Evolutionary conservation across 257 asterid genomes (phyloP), one percentile per base, ranked within the genome.

Genomic region (Verbena officinalis): DNA sequence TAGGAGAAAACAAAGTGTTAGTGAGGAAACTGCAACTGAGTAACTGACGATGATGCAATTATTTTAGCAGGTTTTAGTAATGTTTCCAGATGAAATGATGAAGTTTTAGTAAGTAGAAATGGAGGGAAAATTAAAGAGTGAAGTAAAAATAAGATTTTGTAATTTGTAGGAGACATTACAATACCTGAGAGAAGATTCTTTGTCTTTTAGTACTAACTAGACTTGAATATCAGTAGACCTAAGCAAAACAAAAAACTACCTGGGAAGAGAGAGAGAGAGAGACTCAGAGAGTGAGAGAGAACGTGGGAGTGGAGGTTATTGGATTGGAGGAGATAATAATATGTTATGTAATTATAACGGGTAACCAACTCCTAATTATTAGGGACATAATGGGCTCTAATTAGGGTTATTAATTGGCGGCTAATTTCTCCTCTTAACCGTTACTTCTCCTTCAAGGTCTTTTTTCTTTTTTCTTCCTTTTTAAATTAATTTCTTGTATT

Each of bases 241-340:
- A 3, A 59, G 40, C 49, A n/a, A n/a, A n/a, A 2, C 13, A 38
- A 62, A 56, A 68, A 68, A 43, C 50, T 62, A 73, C 23, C 70
- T 7, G 12, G 5, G 59, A 42, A 40, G 38, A 39, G 44, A 59
- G 50, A 59, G 15, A 49, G 2, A 4, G 1, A 57, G 65, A 61
- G 50, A 24, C 66, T 45, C 65, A 44, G 70, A 49, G 70, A 19
- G 65, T 21, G 57, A 23, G 77, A 61, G 73, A 34, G 52, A 59
- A 69, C 80, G 81, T 72, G 81, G 76, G 81, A 57, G 22, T 53
- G 76, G 82, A 38, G 73, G 81, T 81, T 81, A 81, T 42, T 64
- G 67, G 74, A 62, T 67, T 55, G 48, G 54, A 45, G 62, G 68
- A 63, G 73, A 70, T 50, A 68, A 74, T 61, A 54, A 16, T 59